These are phyloP conservation scores for Vigna trinervia DNA, from an alignment of 306 rosid genomes.

Conservation along the genomic window DNA sequence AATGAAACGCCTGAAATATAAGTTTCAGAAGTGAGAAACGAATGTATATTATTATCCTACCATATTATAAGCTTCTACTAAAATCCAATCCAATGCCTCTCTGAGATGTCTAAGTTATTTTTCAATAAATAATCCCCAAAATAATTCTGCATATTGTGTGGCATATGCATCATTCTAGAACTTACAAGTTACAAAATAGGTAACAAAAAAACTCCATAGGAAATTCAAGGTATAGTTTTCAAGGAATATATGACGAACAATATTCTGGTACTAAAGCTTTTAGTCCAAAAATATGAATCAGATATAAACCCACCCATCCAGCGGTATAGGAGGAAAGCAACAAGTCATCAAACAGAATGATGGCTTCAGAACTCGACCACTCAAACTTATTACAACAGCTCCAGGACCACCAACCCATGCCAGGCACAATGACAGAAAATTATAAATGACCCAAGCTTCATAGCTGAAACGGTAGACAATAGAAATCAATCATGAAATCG, in stretches of 20 bases:
- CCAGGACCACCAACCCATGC: slow-evolving; percentile 99
- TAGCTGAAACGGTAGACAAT: slow-evolving; percentile 65
- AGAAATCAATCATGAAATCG: slow-evolving; percentile 24
- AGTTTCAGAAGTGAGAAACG: slow-evolving; percentile 40
- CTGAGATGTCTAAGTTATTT: slow-evolving; percentile 12
- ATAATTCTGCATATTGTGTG: neutral
- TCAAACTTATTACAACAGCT: slow-evolving; percentile 91
- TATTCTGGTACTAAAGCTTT: slow-evolving; percentile 27
- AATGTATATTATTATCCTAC: slow-evolving; percentile 21
- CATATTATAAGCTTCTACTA: slow-evolving; percentile 25
- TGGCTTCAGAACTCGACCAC: slow-evolving; percentile 89
- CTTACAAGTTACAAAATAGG: neutral
- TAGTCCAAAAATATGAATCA: slow-evolving; percentile 33
- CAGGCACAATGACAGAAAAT: slow-evolving; percentile 86
- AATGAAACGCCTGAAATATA: slow-evolving; percentile 86
- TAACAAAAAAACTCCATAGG: slow-evolving; percentile 5
- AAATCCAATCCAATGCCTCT: slow-evolving; percentile 35
- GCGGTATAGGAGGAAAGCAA: slow-evolving; percentile 84
- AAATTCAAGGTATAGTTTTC: slow-evolving; percentile 16
- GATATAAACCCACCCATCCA: slow-evolving; percentile 88
- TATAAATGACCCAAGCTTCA: slow-evolving; percentile 98
- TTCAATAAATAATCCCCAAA: slow-evolving; percentile 21
- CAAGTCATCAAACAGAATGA: slow-evolving; percentile 88
- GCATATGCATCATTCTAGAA: slow-evolving; percentile 16
- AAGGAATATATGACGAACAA: slow-evolving; percentile 1